A percentile compares a stretch with the other conserved stretches of the same genome.
phyloP scores from a whole-genome alignment of 495 filamentous ascomycete species.

The Pyrenopolyporus hunteri region DNA sequence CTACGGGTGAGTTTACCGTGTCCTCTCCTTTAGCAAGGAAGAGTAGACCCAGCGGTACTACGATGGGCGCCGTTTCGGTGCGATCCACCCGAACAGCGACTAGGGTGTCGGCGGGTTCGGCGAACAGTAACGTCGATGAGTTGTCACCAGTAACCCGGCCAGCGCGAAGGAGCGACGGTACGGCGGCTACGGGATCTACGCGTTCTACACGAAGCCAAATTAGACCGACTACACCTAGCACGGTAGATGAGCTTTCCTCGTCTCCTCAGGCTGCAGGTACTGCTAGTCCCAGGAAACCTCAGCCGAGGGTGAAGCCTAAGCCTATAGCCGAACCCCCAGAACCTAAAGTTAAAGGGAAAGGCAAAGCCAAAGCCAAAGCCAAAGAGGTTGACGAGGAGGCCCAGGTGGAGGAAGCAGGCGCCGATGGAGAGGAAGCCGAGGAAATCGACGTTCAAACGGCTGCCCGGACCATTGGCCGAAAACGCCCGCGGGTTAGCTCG shows the following conservation, averaged over 20 bases:
- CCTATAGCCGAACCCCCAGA: slow-evolving; percentile 13
- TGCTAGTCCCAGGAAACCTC: slow-evolving; percentile 39
- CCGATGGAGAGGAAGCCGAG: slow-evolving; percentile 31
- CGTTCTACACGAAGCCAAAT: slow-evolving; percentile 36
- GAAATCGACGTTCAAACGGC: slow-evolving; percentile 46
- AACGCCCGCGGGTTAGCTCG: slow-evolving; percentile 45
- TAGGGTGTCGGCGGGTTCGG: slow-evolving; percentile 17
- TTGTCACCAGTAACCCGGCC: slow-evolving; percentile 20
- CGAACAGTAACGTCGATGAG: slow-evolving; percentile 8
- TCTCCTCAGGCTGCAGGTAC: slow-evolving; percentile 41
- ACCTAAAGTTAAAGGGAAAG: slow-evolving; percentile 15
- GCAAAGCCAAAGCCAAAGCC: slow-evolving; percentile 2
- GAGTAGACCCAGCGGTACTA: slow-evolving; percentile 39
- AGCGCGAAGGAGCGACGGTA: slow-evolving; percentile 29
- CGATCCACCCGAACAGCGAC: slow-evolving; percentile 29
- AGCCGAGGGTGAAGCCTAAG: slow-evolving; percentile 16
- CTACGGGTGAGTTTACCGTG: slow-evolving; percentile 32
- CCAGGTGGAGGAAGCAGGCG: slow-evolving; percentile 38
- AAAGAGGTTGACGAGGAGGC: slow-evolving; percentile 18
- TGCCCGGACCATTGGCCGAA: slow-evolving; percentile 44
- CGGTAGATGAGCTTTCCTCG: slow-evolving; percentile 39
- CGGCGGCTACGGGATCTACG: slow-evolving; percentile 16
- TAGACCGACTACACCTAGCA: slow-evolving; percentile 22
- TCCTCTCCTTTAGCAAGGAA: slow-evolving; percentile 53
- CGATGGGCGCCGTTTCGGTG: slow-evolving; percentile 13